These are phyloP conservation scores for Taphrina flavorubra DNA, from an alignment of 1,139 yeast genomes.

Conservation along the genomic window DNA sequence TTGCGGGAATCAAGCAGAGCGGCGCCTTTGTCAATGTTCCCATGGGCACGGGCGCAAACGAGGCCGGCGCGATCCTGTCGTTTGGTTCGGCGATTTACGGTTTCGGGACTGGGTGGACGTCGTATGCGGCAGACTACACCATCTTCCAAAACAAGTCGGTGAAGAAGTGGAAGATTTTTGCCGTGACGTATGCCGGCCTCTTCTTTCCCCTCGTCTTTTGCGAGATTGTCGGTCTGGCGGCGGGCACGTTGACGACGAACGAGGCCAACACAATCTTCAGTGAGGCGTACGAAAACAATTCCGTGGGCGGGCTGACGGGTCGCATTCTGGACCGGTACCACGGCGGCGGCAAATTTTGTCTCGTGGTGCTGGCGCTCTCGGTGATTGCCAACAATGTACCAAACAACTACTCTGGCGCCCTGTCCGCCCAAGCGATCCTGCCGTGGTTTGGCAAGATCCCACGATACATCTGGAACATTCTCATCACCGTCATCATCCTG, in stretches of 20 bases:
- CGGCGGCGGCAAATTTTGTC: conserved; percentile 88
- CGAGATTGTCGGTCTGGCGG: conserved; percentile 85
- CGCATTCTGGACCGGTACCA: conserved; percentile 76
- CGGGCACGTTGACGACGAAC: conserved; percentile 57
- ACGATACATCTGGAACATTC: conserved; percentile 77
- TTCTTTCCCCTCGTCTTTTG: conserved; percentile 71
- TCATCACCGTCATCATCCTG: conserved; percentile 75
- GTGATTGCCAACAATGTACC: conserved; percentile 91
- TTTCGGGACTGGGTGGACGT: conserved; percentile 94
- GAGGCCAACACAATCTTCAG: conserved; percentile 62
- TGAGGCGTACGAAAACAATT: conserved; percentile 60
- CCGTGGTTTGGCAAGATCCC: conserved; percentile 73
- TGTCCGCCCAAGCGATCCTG: conserved; percentile 85
- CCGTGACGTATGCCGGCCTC: conserved; percentile 68
- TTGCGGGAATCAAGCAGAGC: conserved; percentile 73
- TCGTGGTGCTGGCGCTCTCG: conserved; percentile 79
- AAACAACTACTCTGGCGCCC: conserved; percentile 86
- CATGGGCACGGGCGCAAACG: conserved; percentile 56
- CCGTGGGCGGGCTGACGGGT: conserved; percentile 82
- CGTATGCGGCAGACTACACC: conserved; percentile 91
- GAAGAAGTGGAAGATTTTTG: conserved; percentile 64
- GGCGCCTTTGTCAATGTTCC: conserved; percentile 62
- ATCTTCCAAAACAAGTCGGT: conserved; percentile 77
- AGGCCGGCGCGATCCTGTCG: conserved; percentile 77
- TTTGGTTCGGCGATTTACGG: conserved; percentile 88